phyloP scores from a whole-genome alignment of 129 eudicot species.

The Helianthus annuus region DNA sequence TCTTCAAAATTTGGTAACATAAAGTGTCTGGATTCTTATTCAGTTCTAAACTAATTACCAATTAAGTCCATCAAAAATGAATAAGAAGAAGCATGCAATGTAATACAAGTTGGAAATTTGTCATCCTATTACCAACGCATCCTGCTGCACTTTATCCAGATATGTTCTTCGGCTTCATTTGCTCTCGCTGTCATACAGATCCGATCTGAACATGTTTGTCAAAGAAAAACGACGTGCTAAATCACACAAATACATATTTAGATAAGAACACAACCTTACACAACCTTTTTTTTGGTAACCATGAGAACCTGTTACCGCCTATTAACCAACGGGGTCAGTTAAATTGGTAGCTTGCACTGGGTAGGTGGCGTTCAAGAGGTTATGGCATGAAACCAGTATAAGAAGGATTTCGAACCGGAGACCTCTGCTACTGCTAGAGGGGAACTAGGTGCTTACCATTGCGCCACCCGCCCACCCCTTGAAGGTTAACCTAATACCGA shows the following conservation, averaged over 20 bases:
- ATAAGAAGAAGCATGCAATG: background rate
- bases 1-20: conserved; percentile 8
- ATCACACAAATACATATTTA: background rate
- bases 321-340: too few species aligned
- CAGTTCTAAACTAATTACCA: conserved; percentile 19
- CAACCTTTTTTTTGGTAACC: too few species aligned
- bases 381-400: too few species aligned
- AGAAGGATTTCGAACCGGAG: too few species aligned
- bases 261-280: background rate
- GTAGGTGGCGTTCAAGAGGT: too few species aligned
- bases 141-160: conserved; percentile 19
- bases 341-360: too few species aligned
- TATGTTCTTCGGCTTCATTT: conserved; percentile 41
- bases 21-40: conserved; percentile 25
- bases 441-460: too few species aligned
- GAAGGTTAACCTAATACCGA: too few species aligned
- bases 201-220: conserved; percentile 53
- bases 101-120: conserved; percentile 16
- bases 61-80: conserved; percentile 27
- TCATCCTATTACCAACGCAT: conserved; percentile 17
- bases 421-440: too few species aligned
- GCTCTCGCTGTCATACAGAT: conserved; percentile 82
- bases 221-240: conserved; percentile 37
- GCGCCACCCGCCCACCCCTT: too few species aligned
- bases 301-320: too few species aligned